These are phyloP conservation scores for Xenosphaeropsis pyriputrescens DNA, from an alignment of 2,329 filamentous ascomycete species.

Conservation along the genomic window DNA sequence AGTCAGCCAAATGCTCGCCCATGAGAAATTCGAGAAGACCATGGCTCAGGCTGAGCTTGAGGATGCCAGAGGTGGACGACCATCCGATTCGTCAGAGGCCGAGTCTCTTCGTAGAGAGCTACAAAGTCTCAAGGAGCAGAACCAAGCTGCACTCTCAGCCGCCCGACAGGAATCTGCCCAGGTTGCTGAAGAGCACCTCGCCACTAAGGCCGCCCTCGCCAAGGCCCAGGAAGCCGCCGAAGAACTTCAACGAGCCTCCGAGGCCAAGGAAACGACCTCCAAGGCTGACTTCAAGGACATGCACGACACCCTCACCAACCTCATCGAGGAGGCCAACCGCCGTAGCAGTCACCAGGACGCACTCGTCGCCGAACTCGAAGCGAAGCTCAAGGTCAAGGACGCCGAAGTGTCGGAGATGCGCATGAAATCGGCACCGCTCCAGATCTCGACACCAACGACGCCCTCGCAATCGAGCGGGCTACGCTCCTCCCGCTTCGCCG, in stretches of 20 bases:
- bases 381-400: conserved; percentile 30
- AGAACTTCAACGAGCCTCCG: background rate
- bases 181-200: conserved; percentile 23
- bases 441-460: conserved; percentile 19
- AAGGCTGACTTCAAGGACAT: conserved; percentile 44
- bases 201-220: conserved; percentile 20
- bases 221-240: conserved; percentile 20
- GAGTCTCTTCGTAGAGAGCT: conserved; percentile 37
- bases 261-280: conserved; percentile 19
- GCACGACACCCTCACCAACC: conserved; percentile 43
- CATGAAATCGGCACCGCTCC: conserved; percentile 3
- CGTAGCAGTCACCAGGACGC: conserved; percentile 8
- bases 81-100: conserved; percentile 32
- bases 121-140: conserved; percentile 28
- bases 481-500: conserved; percentile 37
- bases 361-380: conserved; percentile 17
- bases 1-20: conserved; percentile 16
- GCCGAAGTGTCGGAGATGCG: conserved; percentile 37
- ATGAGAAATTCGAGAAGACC: conserved; percentile 29
- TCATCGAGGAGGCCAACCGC: conserved; percentile 37
- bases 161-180: conserved; percentile 19
- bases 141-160: conserved; percentile 25
- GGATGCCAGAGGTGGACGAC: conserved; percentile 35
- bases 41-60: conserved; percentile 26
- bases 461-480: conserved; percentile 27